These are phyloP conservation scores for Neoconidiobolus thromboides DNA, from an alignment of 371 early-diverging fungal genomes.

Conservation along the genomic window DNA sequence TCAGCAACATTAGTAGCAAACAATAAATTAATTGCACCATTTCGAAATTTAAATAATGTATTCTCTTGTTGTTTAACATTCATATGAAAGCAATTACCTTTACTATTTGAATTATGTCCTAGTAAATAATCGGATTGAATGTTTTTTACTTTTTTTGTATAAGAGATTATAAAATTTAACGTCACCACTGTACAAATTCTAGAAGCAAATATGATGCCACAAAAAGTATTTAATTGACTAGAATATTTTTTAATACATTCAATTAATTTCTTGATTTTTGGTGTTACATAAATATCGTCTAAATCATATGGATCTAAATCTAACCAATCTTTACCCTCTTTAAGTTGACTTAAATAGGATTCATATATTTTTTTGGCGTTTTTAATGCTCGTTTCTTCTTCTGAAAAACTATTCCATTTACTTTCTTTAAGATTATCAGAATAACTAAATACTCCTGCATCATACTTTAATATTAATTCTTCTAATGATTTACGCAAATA, in stretches of 20 bases:
- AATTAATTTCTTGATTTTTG: slow-evolving; percentile 37
- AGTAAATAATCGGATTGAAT: slow-evolving; percentile 35
- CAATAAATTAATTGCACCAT: slow-evolving; percentile 47
- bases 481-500: slow-evolving; percentile 25
- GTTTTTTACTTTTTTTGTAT: slow-evolving; percentile 17
- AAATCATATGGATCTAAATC: slow-evolving; percentile 13
- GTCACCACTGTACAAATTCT: slow-evolving; percentile 51
- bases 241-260: slow-evolving; percentile 11
- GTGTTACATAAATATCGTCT: slow-evolving; percentile 20
- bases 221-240: slow-evolving; percentile 22
- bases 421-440: background rate
- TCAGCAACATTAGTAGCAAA: slow-evolving; percentile 92
- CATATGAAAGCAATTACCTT: slow-evolving; percentile 33
- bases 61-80: slow-evolving; percentile 34
- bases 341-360: slow-evolving; percentile 6
- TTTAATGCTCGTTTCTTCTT: slow-evolving; percentile 6
- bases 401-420: slow-evolving; percentile 6
- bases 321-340: background rate
- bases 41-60: slow-evolving; percentile 43
- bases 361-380: slow-evolving; percentile 12
- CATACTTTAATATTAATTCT: slow-evolving; percentile 10
- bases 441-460: background rate
- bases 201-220: slow-evolving; percentile 71
- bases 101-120: slow-evolving; percentile 36
- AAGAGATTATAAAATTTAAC: slow-evolving; percentile 26